These are phyloP conservation scores for Phytophthora meadii DNA, from an alignment of 352 stramenopile species.

Conservation along the genomic window DNA sequence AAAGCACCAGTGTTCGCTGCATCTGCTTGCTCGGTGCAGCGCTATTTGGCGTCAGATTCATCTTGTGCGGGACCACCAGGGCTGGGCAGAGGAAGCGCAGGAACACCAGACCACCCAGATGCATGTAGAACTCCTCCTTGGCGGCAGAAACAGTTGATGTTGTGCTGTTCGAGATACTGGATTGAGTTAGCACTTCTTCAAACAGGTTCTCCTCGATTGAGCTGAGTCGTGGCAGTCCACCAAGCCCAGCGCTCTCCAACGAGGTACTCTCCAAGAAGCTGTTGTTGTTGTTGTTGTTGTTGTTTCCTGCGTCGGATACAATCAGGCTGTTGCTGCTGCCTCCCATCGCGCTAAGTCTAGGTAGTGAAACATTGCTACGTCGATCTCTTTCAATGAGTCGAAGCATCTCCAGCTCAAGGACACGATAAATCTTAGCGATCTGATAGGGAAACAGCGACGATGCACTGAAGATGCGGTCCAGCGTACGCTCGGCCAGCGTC, in stretches of 20 bases:
- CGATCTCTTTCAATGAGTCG: constrained; percentile 71
- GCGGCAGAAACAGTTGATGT: constrained; percentile 33
- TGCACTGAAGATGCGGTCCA: constrained; percentile 58
- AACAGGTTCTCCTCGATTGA: constrained; percentile 60
- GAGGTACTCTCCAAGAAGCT: constrained; percentile 47
- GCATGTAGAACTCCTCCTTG: constrained; percentile 79
- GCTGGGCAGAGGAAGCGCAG: constrained; percentile 81
- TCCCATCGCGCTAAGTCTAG: constrained; percentile 62
- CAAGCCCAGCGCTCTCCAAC: constrained; percentile 38
- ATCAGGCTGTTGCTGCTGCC: constrained; percentile 38
- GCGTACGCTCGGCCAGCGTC: constrained; percentile 53
- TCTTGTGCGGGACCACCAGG: constrained; percentile 77
- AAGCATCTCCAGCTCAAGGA: constrained; percentile 77
- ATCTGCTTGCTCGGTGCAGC: constrained; percentile 51
- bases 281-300: constrained; percentile 27
- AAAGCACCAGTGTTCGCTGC: constrained; percentile 74
- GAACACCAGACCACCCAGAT: constrained; percentile 81
- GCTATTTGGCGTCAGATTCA: constrained; percentile 62
- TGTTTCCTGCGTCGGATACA: constrained; percentile 33
- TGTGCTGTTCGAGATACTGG: constrained; percentile 30
- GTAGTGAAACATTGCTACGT: constrained; percentile 55
- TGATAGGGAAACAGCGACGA: constrained; percentile 73
- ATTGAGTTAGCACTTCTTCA: constrained; percentile 40
- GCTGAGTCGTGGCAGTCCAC: constrained; percentile 55
- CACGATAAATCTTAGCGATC: constrained; percentile 79